Evolutionary conservation across 1,284 basidiomycete species (phyloP).

Genomic region (Heterobasidion irregulare): DNA sequence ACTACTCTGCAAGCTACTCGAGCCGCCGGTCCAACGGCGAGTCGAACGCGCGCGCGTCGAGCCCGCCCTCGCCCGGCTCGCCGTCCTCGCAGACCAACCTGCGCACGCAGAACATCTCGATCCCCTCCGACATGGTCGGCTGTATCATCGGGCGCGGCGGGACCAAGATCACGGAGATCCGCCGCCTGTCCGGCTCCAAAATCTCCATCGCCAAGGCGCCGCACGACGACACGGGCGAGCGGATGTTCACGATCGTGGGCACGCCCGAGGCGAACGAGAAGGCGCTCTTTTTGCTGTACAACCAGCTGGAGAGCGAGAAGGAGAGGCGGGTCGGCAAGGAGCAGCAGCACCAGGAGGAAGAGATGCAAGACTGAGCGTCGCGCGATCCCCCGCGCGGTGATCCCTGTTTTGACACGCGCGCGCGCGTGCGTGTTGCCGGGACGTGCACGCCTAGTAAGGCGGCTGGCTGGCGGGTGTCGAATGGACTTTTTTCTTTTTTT

Average conservation of each 20-base stretch:
- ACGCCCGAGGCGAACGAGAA: constrained; percentile 96
- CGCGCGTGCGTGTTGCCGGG: too few relatives aligned
- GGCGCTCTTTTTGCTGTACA: constrained; percentile 94
- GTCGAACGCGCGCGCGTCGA: constrained; percentile 43
- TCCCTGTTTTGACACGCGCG: constrained; percentile 6
- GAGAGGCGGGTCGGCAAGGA: constrained; percentile 82
- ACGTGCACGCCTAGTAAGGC: too few relatives aligned
- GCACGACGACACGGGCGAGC: constrained; percentile 96
- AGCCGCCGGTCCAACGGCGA: constrained; percentile 52
- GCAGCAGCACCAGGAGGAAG: constrained; percentile 49
- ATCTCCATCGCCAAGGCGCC: constrained; percentile 98
- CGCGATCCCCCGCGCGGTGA: constrained; percentile 7
- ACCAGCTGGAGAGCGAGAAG: constrained; percentile 94
- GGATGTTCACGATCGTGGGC: constrained; percentile 99
- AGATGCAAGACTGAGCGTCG: constrained; percentile 21
- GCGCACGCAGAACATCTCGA: constrained; percentile 98
- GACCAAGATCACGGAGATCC: constrained; percentile 98
- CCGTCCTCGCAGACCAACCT: constrained; percentile 56
- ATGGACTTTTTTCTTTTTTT: constrained; percentile 3
- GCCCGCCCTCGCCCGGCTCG: constrained; percentile 43
- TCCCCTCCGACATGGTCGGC: constrained; percentile 98
- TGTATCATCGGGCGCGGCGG: constrained; percentile 97
- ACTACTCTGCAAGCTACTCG: constrained; percentile 34
- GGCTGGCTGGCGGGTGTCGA: too few relatives aligned
- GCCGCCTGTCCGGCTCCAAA: constrained; percentile 91